phyloP scores from a whole-genome alignment of 1,284 basidiomycete genomes.

The Sphaerobolus stellatus region DNA sequence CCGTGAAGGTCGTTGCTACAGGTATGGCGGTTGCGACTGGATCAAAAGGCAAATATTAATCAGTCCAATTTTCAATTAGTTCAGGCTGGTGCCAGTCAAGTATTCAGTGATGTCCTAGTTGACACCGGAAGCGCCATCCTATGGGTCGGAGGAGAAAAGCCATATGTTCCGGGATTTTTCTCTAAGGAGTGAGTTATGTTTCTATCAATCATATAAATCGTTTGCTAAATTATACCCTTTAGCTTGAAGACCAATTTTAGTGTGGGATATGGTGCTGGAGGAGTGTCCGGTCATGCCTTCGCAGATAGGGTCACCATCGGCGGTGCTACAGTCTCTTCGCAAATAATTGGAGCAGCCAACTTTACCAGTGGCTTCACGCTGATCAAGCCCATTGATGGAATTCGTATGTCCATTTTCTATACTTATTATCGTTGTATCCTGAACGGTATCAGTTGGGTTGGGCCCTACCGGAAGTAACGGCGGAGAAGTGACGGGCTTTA shows the following conservation, averaged over 20 bases:
- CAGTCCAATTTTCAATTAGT: neutral
- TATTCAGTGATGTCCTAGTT: conserved; percentile 7
- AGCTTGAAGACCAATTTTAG: conserved; percentile 7
- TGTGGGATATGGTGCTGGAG: conserved; percentile 10
- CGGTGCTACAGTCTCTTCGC: neutral
- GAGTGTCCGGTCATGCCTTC: conserved; percentile 6
- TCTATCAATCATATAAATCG: neutral
- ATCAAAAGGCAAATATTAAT: neutral
- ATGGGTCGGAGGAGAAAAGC: conserved; percentile 9
- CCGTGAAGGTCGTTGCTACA: conserved; percentile 8
- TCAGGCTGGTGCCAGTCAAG: conserved; percentile 4
- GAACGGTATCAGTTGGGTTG: conserved; percentile 3
- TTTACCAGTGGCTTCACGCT: conserved; percentile 3
- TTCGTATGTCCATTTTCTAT: conserved; percentile 5
- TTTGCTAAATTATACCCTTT: neutral
- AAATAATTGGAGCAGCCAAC: conserved; percentile 7
- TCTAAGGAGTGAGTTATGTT: neutral
- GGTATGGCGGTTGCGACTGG: neutral
- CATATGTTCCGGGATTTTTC: conserved; percentile 4
- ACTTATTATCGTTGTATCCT: neutral
- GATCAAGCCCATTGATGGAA: conserved; percentile 10
- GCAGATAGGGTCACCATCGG: conserved; percentile 9
- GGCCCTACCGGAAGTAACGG: conserved; percentile 9
- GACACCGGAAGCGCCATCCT: conserved; percentile 13
- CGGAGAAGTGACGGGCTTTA: conserved; percentile 1